Evolutionary conservation across 164 flowering plant species (phyloP).

Genomic region (grape (Vitis vinifera)): ASM3070453v1 NC_081809.1:4247501-4248000

Average conservation of each 20-base stretch:
- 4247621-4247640: no score
- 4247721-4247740: no score
- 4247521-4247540: no score
- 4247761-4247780: not conserved
- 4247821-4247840: slow-evolving; percentile 5
- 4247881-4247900: not conserved
- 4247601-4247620: no score
- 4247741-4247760: not conserved
- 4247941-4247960: not conserved
- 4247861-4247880: not conserved
- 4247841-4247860: not conserved
- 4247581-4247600: no score
- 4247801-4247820: not conserved
- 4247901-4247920: not conserved
- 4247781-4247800: not conserved
- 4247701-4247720: no score
- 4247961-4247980: not conserved
- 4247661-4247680: no score
- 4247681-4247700: no score
- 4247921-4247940: not conserved
- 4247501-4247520: not conserved
- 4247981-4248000: not conserved
- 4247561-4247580: no score
- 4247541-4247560: no score
- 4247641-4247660: no score